phyloP scores from a whole-genome alignment of 129 eudicot species.

The Centrapalus pauciflorus region DNA sequence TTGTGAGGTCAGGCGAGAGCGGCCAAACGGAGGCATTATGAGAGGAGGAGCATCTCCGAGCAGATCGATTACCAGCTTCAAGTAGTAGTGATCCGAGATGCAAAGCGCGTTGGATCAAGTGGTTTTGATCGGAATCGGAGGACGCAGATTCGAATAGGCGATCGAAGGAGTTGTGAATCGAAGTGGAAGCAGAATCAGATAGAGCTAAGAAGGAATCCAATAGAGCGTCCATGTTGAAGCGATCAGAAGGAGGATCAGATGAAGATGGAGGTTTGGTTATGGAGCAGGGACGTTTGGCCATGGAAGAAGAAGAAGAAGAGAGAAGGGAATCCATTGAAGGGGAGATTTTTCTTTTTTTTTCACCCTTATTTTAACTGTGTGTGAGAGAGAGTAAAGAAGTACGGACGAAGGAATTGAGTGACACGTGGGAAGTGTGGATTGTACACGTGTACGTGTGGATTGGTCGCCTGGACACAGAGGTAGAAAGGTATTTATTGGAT shows the following conservation, averaged over 20 bases:
- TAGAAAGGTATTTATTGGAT: constrained; percentile 24
- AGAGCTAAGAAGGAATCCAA: constrained; percentile 38
- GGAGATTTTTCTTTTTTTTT: no score
- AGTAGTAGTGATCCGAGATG: constrained; percentile 44
- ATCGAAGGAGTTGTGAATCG: constrained; percentile 47
- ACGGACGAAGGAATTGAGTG: constrained; percentile 12
- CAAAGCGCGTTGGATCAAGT: constrained; percentile 57
- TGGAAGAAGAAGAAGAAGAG: constrained; percentile 29
- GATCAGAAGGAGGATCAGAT: constrained; percentile 11
- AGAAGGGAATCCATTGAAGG: neutral
- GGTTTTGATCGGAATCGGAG: constrained; percentile 50
- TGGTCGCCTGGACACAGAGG: constrained; percentile 5
- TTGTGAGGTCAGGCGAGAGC: constrained; percentile 67
- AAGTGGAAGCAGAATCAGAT: constrained; percentile 42
- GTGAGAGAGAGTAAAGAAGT: constrained; percentile 6
- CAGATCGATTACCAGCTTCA: constrained; percentile 68
- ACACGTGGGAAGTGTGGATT: constrained; percentile 34
- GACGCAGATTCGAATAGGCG: constrained; percentile 46
- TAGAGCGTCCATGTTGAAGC: constrained; percentile 32
- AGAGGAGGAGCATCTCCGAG: constrained; percentile 47
- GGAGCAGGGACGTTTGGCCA: constrained; percentile 47
- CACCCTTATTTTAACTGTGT: constrained; percentile 1
- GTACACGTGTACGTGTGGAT: constrained; percentile 41
- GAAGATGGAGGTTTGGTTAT: constrained; percentile 17
- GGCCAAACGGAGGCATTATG: constrained; percentile 80